Base-by-base conservation (phyloP, 345 rosid genomes). In the Microcos paniculata region DNA sequence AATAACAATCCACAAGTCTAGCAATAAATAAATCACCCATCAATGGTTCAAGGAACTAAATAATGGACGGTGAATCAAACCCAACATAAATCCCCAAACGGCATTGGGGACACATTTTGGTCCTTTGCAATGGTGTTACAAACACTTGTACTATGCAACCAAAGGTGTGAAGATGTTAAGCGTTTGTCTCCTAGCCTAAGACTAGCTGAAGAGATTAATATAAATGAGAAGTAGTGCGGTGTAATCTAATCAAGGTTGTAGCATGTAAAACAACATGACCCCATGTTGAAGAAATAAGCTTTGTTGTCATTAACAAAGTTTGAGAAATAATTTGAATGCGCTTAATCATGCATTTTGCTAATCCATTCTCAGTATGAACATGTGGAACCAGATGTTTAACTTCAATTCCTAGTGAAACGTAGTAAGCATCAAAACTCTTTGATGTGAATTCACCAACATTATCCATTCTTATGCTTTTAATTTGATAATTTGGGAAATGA, bases 51-150 rank as follows among this genome's bases (percentile, higher is more conserved):
- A 64, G 13, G 23, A 28, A 64, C 70, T 16, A 2, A 35, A 3
- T 64, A 1, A 64, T 64, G 16, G 46, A 64, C 31, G 70, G 46
- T 64, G 70, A 64, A 35, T 64, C 46, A 64, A 24, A 64, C 40
- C 45, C 6, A 64, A 31, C 42, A 14, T 64, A 64, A 64, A 64
- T 64, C 1, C 70, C 46, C 42, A 64, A 64, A 28, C 14, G 70
- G n/a, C 3, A 16, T 64, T 64, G 42, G 70, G 70, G 70, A 10
- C 70, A 4, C 1, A 64, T 59, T n/a, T n/a, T 59, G 7, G 23
- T 59, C 35, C 1, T 59, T 30, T 59, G 35, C 23, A 3, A n/a
- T 14, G 64, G 64, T 59, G 35, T 13, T 14, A 59, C 4, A 59
- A 13, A 24, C 64, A 59, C 64, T 11, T 59, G 23, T 23, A 4